Evolutionary conservation across 164 flowering plant genomes (phyloP).

Genomic region (Dillenia turbinata): DNA sequence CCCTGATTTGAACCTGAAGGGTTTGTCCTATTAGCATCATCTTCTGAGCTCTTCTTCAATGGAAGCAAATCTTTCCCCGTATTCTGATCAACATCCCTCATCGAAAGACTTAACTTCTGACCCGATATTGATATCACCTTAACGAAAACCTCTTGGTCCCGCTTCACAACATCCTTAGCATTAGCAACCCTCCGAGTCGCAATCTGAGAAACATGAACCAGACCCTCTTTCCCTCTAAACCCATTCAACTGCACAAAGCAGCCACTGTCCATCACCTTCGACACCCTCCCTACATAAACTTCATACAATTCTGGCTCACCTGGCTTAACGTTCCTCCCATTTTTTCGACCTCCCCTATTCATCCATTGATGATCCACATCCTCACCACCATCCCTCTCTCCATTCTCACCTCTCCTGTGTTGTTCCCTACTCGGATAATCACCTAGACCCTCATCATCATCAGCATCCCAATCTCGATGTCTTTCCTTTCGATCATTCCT

Average conservation of each 20-base stretch:
- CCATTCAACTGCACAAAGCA: conserved; percentile 73
- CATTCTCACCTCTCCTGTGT: conserved; percentile 6
- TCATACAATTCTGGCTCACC: conserved; percentile 63
- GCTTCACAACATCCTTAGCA: conserved; percentile 77
- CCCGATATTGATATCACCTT: conserved; percentile 78
- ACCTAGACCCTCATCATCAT: conserved; percentile 11
- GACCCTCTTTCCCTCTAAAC: conserved; percentile 76
- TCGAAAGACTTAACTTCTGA: conserved; percentile 75
- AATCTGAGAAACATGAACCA: conserved; percentile 84
- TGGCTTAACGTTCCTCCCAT: conserved; percentile 10
- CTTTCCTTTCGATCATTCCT: background rate
- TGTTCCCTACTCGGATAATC: conserved; percentile 4
- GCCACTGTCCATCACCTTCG: conserved; percentile 79
- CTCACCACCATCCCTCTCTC: conserved; percentile 13
- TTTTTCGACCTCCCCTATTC: conserved; percentile 16
- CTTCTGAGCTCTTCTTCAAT: conserved; percentile 54
- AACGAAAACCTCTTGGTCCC: conserved; percentile 84
- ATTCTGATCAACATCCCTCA: conserved; percentile 94
- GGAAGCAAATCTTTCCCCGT: conserved; percentile 82
- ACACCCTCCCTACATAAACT: conserved; percentile 77
- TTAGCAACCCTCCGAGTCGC: conserved; percentile 55
- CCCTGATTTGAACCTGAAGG: conserved; percentile 52
- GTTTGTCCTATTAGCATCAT: conserved; percentile 49
- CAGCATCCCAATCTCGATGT: conserved; percentile 1
- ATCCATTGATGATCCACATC: conserved; percentile 11